These are phyloP conservation scores for Achlya hypogyna DNA, from an alignment of 352 stramenopile genomes.

Conservation along the genomic window DNA sequence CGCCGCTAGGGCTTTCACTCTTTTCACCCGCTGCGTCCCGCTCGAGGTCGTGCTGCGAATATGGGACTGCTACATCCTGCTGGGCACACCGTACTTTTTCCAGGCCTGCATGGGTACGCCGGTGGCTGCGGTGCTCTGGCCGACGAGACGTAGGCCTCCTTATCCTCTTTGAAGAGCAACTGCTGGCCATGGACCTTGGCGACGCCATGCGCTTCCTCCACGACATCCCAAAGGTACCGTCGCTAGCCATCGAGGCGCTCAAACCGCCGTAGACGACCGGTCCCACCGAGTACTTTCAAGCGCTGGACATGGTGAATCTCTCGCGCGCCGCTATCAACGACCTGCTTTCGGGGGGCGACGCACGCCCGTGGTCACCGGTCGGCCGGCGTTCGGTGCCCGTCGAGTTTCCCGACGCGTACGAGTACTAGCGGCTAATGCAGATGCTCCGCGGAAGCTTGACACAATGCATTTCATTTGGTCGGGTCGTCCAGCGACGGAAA, in stretches of 20 bases:
- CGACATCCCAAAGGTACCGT: conserved; percentile 51
- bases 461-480: neutral
- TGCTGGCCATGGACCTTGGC: conserved; percentile 64
- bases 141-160: conserved; percentile 66
- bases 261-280: conserved; percentile 31
- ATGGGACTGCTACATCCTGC: conserved; percentile 75
- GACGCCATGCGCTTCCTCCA: conserved; percentile 75
- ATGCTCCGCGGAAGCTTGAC: too few species aligned
- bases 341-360: conserved; percentile 47
- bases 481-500: conserved; percentile 2
- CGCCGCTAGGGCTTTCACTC: conserved; percentile 48
- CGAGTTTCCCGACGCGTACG: conserved; percentile 71
- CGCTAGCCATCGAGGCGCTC: neutral
- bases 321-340: conserved; percentile 62
- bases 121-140: neutral
- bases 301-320: conserved; percentile 54
- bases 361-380: conserved; percentile 59
- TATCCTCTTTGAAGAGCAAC: conserved; percentile 51
- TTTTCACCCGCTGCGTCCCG: conserved; percentile 71
- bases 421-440: conserved; percentile 27
- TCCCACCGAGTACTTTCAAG: conserved; percentile 48
- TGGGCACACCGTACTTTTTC: conserved; percentile 81
- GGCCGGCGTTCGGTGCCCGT: conserved; percentile 41
- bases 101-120: conserved; percentile 70
- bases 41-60: conserved; percentile 63